Evolutionary conservation across 345 rosid genomes (phyloP).

Genomic region (Camelina laxa): DNA sequence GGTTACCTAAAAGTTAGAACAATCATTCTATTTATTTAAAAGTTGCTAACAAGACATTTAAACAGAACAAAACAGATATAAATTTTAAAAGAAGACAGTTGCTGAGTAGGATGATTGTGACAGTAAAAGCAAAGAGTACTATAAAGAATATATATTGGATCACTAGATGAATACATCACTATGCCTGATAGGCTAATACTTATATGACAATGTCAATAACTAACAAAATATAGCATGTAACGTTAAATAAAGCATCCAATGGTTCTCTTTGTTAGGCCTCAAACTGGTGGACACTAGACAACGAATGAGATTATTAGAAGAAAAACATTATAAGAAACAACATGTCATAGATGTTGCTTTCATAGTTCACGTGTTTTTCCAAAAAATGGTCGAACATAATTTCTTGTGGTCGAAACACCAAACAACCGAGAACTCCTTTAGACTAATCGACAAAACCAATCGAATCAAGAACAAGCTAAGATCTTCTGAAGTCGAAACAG

Average conservation of each 20-base stretch:
- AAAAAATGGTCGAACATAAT: conserved; percentile 25
- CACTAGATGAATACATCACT: neutral
- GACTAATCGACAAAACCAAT: neutral
- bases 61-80: conserved; percentile 28
- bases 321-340: neutral
- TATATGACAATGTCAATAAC: neutral
- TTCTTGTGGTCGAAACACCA: conserved; percentile 1
- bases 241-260: conserved; percentile 32
- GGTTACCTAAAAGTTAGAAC: conserved; percentile 46
- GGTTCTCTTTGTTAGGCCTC: conserved; percentile 23
- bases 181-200: neutral
- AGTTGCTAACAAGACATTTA: conserved; percentile 38
- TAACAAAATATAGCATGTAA: conserved; percentile 12
- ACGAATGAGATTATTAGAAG: conserved; percentile 1
- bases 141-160: conserved; percentile 16
- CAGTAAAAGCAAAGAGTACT: conserved; percentile 36
- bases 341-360: conserved; percentile 7
- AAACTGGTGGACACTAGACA: conserved; percentile 22
- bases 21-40: conserved; percentile 38
- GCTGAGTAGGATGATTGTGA: conserved; percentile 40
- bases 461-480: neutral
- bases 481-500: neutral
- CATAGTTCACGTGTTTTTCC: conserved; percentile 23
- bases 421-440: neutral
- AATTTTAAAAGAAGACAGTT: neutral